Evolutionary conservation across 106 monocot species (phyloP).

Genomic region (Platanthera guangdongensis): DNA sequence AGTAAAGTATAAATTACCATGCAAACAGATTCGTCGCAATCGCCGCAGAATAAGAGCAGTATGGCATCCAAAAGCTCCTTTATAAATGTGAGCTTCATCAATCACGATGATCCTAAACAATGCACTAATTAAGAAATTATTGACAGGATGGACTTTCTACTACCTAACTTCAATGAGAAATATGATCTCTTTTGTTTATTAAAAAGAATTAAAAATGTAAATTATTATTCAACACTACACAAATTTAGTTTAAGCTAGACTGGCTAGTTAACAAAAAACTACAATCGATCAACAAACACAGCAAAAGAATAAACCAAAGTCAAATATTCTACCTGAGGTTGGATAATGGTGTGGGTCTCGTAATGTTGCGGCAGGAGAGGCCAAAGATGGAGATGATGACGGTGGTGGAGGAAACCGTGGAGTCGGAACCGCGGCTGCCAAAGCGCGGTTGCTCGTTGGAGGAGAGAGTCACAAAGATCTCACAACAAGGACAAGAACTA

Average conservation of each 20-base stretch:
- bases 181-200: not conserved
- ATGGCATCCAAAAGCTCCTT: slow-evolving; percentile 96
- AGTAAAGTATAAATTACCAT: slow-evolving; percentile 32
- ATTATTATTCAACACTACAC: not conserved
- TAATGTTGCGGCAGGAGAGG: too few species aligned
- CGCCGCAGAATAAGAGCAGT: slow-evolving; percentile 77
- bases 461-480: too few species aligned
- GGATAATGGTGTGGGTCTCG: too few species aligned
- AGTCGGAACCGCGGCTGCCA: too few species aligned
- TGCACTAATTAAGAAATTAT: slow-evolving; percentile 1
- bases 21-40: slow-evolving; percentile 68
- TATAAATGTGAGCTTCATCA: slow-evolving; percentile 90
- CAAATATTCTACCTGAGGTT: too few species aligned
- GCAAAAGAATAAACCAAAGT: too few species aligned
- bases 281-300: too few species aligned
- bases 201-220: not conserved
- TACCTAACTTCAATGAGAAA: not conserved
- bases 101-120: slow-evolving; percentile 67
- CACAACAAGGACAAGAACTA: too few species aligned
- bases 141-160: not conserved
- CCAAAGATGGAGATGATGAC: too few species aligned
- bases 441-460: too few species aligned
- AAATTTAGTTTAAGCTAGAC: not conserved
- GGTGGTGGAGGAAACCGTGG: too few species aligned
- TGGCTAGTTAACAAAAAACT: not conserved